phyloP scores from a whole-genome alignment of 257 asterid species.

The Jaltomata sinuosa region DNA sequence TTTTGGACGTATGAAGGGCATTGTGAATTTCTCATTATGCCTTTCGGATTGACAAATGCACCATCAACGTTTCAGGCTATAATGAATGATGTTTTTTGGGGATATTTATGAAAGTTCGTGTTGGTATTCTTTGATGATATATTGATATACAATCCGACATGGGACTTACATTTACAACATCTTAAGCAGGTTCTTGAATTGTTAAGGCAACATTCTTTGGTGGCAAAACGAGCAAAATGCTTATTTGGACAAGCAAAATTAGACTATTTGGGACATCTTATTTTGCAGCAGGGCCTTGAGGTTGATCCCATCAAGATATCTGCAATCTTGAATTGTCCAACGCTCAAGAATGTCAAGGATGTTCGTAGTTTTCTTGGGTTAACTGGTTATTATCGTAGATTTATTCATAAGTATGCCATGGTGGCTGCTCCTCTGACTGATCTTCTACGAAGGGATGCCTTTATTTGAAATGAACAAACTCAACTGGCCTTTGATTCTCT shows the following conservation, averaged over 20 bases:
- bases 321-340: not conserved
- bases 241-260: not conserved
- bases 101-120: not conserved
- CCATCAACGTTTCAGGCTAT: not conserved
- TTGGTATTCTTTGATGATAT: slow-evolving; percentile 9
- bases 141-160: not conserved
- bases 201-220: not conserved
- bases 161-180: not conserved
- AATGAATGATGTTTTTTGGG: not conserved
- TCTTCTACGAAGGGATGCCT: not conserved
- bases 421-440: not conserved
- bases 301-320: not conserved
- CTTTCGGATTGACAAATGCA: not conserved
- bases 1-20: slow-evolving; percentile 2
- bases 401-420: not conserved
- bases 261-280: not conserved
- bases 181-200: not conserved
- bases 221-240: not conserved
- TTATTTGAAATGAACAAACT: not conserved
- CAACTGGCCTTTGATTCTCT: not conserved
- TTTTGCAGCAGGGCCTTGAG: not conserved
- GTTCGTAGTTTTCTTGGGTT: not conserved
- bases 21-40: not conserved
- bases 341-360: not conserved
- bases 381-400: not conserved